Evolutionary conservation across 2,329 filamentous ascomycete genomes (phyloP).

Genomic region (Lecanicillium sp.): DNA sequence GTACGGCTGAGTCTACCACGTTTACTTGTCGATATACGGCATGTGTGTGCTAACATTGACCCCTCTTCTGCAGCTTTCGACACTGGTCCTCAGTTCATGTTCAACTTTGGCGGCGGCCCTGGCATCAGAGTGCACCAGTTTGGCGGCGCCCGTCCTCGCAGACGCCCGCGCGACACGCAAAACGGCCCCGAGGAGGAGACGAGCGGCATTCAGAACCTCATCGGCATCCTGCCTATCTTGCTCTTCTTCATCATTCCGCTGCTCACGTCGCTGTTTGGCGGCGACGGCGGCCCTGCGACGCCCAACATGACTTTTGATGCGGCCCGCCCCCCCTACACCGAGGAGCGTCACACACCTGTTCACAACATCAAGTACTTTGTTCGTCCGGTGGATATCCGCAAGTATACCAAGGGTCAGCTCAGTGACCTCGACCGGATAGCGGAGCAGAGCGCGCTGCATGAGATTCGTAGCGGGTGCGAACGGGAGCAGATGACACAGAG

Average conservation of each 20-base stretch:
- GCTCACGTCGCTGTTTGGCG: conserved; percentile 71
- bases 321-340: conserved; percentile 64
- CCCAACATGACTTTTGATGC: conserved; percentile 67
- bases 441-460: conserved; percentile 65
- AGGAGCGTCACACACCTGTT: conserved; percentile 63
- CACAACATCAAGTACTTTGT: conserved; percentile 79
- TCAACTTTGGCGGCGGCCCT: conserved; percentile 88
- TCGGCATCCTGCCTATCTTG: conserved; percentile 79
- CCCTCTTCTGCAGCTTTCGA: conserved; percentile 52
- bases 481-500: conserved; percentile 61
- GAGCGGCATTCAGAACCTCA: conserved; percentile 52
- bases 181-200: conserved; percentile 42
- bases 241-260: conserved; percentile 83
- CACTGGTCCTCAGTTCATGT: conserved; percentile 81
- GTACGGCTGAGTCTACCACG: conserved; percentile 28
- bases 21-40: background rate
- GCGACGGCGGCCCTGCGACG: conserved; percentile 31
- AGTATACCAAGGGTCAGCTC: conserved; percentile 64
- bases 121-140: conserved; percentile 95
- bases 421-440: conserved; percentile 69
- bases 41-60: background rate
- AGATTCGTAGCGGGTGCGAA: conserved; percentile 66
- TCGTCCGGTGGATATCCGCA: conserved; percentile 68
- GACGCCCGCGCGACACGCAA: conserved; percentile 64
- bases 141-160: conserved; percentile 69